Base-by-base conservation (phyloP, 768 basidiomycete species). In the Mrakia frigida region DNA sequence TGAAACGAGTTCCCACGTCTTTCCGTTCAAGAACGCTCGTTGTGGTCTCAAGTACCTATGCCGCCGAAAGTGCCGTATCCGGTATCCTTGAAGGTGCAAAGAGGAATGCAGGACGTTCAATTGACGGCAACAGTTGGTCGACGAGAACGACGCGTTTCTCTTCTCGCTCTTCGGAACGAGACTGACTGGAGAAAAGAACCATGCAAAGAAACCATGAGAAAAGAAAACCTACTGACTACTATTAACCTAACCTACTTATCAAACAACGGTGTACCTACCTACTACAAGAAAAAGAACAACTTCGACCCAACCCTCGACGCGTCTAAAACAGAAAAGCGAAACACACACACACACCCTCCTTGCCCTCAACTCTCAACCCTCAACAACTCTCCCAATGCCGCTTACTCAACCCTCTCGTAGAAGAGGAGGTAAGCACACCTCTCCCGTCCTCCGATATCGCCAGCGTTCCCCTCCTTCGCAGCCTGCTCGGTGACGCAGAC, bases 371-470 rank as follows among this genome's bases (percentile, higher is more conserved):
- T 1, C 3, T 2, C n/a, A 2, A n/a, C n/a, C n/a, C n/a, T n/a
- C 59, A 7, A 28, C 60, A 61, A 7, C 3, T 9, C 14, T 1
- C 10, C 70, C 9, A 2, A 46, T 43, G 1, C 43, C 37, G 16
- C 74, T 53, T 41, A 71, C 35, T 78, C 59, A 11, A 92, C 81
- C 79, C 90, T 85, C 78, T 89, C 85, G 83, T 96, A 96, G 82
- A 96, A 94, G 83, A 94, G 84, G 82, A 97, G 82, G 84, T 95
- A 97, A 35, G 93, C 93, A 83, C 90, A 91, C 79, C 90, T 87
- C 81, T 91, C 90, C 70, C 79, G 87, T 85, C 52, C 85, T 82
- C 31, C 85, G 78, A 78, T 79, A 63, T 81, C 80, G 0, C 83
- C 82, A 1, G 77, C 80, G 56, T 78, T 74, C 2, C 82, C 83